These are phyloP conservation scores for Metschnikowia peoriensis DNA, from an alignment of 805 yeast species.

Conservation along the genomic window DNA sequence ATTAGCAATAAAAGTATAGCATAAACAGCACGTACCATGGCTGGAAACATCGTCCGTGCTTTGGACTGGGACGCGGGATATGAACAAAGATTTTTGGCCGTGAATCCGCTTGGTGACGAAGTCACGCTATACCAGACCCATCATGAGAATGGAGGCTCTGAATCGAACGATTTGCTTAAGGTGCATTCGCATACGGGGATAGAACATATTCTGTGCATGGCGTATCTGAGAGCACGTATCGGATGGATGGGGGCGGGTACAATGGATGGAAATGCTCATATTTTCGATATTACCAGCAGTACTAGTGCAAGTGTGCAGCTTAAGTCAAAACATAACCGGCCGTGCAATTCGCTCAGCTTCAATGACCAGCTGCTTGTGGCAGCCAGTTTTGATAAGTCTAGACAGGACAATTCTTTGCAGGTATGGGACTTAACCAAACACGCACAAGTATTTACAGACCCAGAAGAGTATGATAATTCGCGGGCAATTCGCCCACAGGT, in stretches of 20 bases:
- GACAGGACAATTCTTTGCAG: conserved; percentile 73
- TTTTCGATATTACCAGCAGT: conserved; percentile 55
- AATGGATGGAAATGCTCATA: conserved; percentile 60
- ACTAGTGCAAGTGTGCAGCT: conserved; percentile 39
- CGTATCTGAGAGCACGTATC: conserved; percentile 52
- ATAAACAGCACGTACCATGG: conserved; percentile 32
- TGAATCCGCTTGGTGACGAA: conserved; percentile 80
- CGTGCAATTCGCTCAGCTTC: conserved; percentile 74
- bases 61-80: conserved; percentile 56
- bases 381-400: conserved; percentile 73
- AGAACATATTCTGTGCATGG: conserved; percentile 63
- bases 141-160: conserved; percentile 45
- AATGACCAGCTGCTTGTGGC: conserved; percentile 65
- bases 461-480: conserved; percentile 38
- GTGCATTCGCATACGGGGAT: conserved; percentile 59
- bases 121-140: conserved; percentile 51
- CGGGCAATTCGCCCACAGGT: conserved; percentile 52
- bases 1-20: too few relatives aligned
- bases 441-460: conserved; percentile 28
- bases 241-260: conserved; percentile 77
- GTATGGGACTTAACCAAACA: conserved; percentile 77
- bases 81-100: conserved; percentile 60
- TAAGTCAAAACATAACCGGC: conserved; percentile 64
- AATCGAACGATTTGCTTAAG: conserved; percentile 50
- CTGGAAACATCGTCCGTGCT: conserved; percentile 61